Percentiles rank a stretch among this genome's conserved stretches.
These are phyloP conservation scores for Smittium mucronatum DNA, from an alignment of 371 early-diverging fungal genomes.

Conservation along the genomic window DNA sequence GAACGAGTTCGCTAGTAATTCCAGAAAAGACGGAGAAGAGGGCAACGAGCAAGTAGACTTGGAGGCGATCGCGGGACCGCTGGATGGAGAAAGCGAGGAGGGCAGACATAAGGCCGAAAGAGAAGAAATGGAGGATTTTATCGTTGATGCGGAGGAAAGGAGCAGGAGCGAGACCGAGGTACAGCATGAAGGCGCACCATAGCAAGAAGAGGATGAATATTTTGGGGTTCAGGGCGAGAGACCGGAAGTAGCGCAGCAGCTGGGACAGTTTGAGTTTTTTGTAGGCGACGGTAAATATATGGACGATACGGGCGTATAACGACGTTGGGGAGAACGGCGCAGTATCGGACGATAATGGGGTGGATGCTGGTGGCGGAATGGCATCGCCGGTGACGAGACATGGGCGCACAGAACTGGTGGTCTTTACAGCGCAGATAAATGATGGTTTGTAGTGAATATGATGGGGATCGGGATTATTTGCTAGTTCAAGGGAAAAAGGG, in stretches of 20 bases:
- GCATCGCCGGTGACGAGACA: neutral
- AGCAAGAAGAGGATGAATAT: neutral
- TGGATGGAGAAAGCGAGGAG: neutral
- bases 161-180: neutral
- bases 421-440: neutral
- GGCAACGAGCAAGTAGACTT: neutral
- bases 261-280: neutral
- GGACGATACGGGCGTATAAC: neutral
- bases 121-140: neutral
- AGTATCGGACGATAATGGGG: neutral
- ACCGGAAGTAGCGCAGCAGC: neutral
- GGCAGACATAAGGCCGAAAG: neutral
- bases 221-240: neutral
- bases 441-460: neutral
- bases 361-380: neutral
- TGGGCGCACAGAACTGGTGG: neutral
- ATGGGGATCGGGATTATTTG: neutral
- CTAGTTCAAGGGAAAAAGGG: neutral
- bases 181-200: neutral
- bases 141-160: neutral
- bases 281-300: neutral
- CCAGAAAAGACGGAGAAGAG: neutral
- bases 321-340: neutral
- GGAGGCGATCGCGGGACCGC: neutral
- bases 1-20: neutral